Conservation (phyloP, 257 asterid species). For the Ballota nigra region DNA sequence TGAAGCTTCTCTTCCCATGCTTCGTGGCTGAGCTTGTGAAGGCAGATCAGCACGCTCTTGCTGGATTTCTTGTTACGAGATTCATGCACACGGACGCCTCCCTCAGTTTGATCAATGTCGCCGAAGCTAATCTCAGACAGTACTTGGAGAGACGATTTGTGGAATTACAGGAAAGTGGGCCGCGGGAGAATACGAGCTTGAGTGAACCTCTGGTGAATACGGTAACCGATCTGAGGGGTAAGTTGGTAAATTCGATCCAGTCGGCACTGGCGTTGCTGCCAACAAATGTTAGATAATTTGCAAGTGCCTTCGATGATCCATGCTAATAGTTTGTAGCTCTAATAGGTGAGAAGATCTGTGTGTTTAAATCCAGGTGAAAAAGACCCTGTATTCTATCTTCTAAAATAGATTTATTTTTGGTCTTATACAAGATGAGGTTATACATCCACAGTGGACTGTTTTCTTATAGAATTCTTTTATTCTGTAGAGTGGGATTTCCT, state of each 20-base stretch:
- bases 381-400: neutral
- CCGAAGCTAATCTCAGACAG: conserved; percentile 61
- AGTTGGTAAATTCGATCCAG: conserved; percentile 44
- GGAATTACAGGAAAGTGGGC: conserved; percentile 28
- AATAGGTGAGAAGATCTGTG: neutral
- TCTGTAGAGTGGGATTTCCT: neutral
- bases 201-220: conserved; percentile 45
- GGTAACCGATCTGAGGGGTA: conserved; percentile 41
- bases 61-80: conserved; percentile 72
- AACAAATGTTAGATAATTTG: conserved; percentile 36
- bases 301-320: neutral
- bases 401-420: neutral
- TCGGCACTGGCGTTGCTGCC: conserved; percentile 56
- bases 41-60: conserved; percentile 73
- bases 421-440: neutral
- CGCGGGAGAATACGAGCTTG: conserved; percentile 26
- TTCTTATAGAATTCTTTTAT: neutral
- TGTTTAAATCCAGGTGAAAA: neutral
- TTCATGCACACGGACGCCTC: conserved; percentile 67
- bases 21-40: conserved; percentile 80
- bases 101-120: conserved; percentile 61
- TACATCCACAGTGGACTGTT: neutral
- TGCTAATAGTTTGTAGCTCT: conserved; percentile 3
- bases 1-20: conserved; percentile 64
- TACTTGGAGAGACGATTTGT: conserved; percentile 52